These are phyloP conservation scores for Leucocoprinus sp. DNA, from an alignment of 768 basidiomycete genomes.

Conservation along the genomic window DNA sequence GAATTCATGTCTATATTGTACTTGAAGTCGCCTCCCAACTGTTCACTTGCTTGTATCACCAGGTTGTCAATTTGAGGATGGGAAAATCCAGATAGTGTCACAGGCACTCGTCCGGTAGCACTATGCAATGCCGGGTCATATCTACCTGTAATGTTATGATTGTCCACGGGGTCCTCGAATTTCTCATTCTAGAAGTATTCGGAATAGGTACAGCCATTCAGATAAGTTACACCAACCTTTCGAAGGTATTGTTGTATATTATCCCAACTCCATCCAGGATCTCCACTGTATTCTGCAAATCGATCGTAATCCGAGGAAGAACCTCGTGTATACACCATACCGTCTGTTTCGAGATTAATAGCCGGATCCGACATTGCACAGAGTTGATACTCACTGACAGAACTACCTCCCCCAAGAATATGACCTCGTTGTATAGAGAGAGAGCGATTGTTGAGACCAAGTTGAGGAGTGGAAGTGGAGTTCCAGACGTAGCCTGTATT, in stretches of 20 bases:
- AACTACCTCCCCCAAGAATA: neutral
- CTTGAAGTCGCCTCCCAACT: constrained; percentile 10
- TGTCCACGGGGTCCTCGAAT: neutral
- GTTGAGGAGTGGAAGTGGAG: constrained; percentile 4
- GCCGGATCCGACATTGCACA: neutral
- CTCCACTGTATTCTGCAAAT: constrained; percentile 11
- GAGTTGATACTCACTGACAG: neutral
- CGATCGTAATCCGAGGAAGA: constrained; percentile 13
- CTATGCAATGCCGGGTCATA: neutral
- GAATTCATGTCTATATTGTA: constrained; percentile 10
- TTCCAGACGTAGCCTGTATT: neutral
- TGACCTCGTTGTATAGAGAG: neutral
- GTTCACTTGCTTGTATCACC: constrained; percentile 14
- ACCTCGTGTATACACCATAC: constrained; percentile 12
- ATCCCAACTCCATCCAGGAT: constrained; percentile 13
- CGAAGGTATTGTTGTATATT: constrained; percentile 4
- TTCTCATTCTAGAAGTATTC: neutral
- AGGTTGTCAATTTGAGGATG: constrained; percentile 15
- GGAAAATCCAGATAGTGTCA: constrained; percentile 12
- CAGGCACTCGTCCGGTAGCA: neutral
- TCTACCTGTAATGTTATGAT: neutral
- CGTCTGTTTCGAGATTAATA: constrained; percentile 6
- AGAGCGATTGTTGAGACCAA: constrained; percentile 1
- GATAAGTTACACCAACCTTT: neutral
- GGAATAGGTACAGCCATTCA: too few species aligned